A percentile compares a stretch with the other conserved stretches of the same genome.
Conservation (phyloP, 2,329 filamentous ascomycete species). For the Diaporthe citriasiana region DNA sequence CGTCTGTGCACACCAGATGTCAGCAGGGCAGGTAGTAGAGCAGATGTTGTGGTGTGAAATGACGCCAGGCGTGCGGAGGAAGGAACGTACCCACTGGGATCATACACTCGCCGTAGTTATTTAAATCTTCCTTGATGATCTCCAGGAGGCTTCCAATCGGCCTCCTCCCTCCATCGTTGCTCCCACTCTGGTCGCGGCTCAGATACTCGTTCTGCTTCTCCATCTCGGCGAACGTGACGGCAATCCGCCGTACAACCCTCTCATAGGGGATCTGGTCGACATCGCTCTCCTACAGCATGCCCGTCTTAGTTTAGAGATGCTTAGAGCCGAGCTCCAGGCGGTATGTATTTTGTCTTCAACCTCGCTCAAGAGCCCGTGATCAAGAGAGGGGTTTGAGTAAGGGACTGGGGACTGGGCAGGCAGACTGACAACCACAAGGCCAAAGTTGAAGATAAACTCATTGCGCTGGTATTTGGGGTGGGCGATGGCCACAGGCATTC, state of each 20-base stretch:
- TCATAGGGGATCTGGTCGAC: slow-evolving; percentile 84
- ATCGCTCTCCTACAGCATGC: slow-evolving; percentile 55
- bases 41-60: not conserved
- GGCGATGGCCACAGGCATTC: slow-evolving; percentile 90
- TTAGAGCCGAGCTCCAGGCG: not conserved
- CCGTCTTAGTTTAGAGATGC: slow-evolving; percentile 15
- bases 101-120: slow-evolving; percentile 99
- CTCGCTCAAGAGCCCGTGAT: not conserved
- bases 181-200: slow-evolving; percentile 68
- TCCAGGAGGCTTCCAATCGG: slow-evolving; percentile 88
- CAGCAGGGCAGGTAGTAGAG: slow-evolving; percentile 16
- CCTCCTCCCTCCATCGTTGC: slow-evolving; percentile 66
- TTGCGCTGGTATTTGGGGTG: slow-evolving; percentile 88
- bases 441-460: slow-evolving; percentile 99
- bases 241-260: slow-evolving; percentile 87
- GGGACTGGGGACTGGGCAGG: slow-evolving; percentile 62
- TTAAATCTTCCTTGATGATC: slow-evolving; percentile 86
- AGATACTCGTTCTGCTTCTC: slow-evolving; percentile 93
- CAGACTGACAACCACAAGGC: slow-evolving; percentile 73
- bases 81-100: slow-evolving; percentile 84
- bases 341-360: not conserved
- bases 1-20: slow-evolving; percentile 68
- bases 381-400: not conserved
- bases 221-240: slow-evolving; percentile 86
- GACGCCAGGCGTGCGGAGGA: slow-evolving; percentile 1